A percentile compares a stretch with the other conserved stretches of the same genome.
These are phyloP conservation scores for Neonectria ditissima DNA, from an alignment of 2,329 filamentous ascomycete species.

Conservation along the genomic window DNA sequence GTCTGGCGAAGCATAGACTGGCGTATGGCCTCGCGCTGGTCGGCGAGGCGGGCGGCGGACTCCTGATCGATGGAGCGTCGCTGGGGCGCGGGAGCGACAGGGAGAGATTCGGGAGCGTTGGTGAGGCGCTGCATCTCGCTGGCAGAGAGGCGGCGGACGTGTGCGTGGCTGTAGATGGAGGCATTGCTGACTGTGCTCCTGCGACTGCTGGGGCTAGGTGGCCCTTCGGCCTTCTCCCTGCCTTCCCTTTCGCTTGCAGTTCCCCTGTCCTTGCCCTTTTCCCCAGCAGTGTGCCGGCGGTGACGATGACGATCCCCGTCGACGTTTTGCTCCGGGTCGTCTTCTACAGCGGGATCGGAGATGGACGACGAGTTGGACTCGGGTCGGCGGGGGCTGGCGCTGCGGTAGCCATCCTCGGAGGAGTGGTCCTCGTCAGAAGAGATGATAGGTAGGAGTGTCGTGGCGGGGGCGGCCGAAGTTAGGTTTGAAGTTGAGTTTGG, in stretches of 20 bases:
- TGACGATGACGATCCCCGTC: conserved; percentile 16
- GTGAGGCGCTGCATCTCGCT: conserved; percentile 70
- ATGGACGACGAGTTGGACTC: conserved; percentile 47
- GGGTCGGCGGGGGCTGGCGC: conserved; percentile 36
- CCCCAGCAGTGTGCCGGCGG: conserved; percentile 1
- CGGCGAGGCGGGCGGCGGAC: conserved; percentile 41
- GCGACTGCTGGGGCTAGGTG: conserved; percentile 41
- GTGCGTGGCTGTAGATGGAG: conserved; percentile 56
- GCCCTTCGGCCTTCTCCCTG: conserved; percentile 19
- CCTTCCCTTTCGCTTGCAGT: conserved; percentile 16
- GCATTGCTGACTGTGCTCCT: conserved; percentile 48
- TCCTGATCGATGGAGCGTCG: conserved; percentile 56
- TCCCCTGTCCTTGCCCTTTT: conserved; percentile 13
- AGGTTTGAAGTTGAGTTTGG: conserved; percentile 10
- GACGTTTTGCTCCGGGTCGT: conserved; percentile 26
- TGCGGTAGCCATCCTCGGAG: conserved; percentile 45
- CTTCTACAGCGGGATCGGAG: conserved; percentile 46
- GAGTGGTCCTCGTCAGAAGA: conserved; percentile 48
- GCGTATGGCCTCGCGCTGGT: conserved; percentile 48
- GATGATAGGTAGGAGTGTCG: conserved; percentile 37
- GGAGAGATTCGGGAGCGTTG: conserved; percentile 68
- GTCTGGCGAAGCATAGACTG: conserved; percentile 46
- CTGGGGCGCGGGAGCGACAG: conserved; percentile 59
- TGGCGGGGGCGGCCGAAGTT: conserved; percentile 8
- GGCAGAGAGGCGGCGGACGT: conserved; percentile 66